phyloP scores from a whole-genome alignment of 306 rosid species.

The Mimosa bimucronata region DNA sequence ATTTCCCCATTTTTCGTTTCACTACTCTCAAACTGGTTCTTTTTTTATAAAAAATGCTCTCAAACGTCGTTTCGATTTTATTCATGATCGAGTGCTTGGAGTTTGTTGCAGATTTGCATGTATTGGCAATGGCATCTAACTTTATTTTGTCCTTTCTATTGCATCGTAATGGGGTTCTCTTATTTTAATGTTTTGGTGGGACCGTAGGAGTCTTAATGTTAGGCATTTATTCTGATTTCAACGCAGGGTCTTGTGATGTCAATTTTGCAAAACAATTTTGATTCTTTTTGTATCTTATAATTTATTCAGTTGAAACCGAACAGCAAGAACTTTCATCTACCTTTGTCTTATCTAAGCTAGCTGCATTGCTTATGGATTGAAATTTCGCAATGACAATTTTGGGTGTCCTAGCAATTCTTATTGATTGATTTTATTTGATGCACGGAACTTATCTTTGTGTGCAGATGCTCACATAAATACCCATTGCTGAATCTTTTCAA shows the following conservation, averaged over 20 bases:
- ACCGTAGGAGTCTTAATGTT: slow-evolving; percentile 2
- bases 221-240: neutral
- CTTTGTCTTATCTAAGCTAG: neutral
- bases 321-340: neutral
- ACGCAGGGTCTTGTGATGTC: neutral
- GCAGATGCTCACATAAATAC: too few species aligned
- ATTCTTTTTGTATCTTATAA: neutral
- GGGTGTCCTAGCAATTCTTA: neutral
- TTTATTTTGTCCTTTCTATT: neutral
- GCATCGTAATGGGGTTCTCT: neutral
- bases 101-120: neutral
- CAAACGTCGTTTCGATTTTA: neutral
- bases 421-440: neutral
- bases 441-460: too few species aligned
- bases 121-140: neutral
- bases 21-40: too few species aligned
- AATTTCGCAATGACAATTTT: too few species aligned
- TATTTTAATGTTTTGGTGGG: too few species aligned
- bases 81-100: neutral
- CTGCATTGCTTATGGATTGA: slow-evolving; percentile 24
- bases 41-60: too few species aligned
- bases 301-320: neutral
- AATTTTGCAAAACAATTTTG: neutral
- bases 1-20: neutral
- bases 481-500: too few species aligned